These are phyloP conservation scores for Ramichloridium luteum DNA, from an alignment of 2,329 filamentous ascomycete species.

Conservation along the genomic window DNA sequence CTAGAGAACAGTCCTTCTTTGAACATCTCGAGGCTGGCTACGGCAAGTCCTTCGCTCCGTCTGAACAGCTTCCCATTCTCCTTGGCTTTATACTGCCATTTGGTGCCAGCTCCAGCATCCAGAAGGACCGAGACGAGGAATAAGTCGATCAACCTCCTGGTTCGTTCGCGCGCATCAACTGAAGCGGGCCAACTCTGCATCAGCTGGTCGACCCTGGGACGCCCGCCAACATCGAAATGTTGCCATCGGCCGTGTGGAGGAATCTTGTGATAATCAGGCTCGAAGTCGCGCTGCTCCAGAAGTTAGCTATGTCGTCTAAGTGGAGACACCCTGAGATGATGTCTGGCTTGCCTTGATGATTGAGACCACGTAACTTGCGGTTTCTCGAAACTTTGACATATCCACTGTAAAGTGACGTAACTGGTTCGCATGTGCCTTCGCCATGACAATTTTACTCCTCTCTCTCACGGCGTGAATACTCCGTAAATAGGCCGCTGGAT, in stretches of 20 bases:
- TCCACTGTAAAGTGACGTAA: slow-evolving; percentile 84
- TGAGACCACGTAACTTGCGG: slow-evolving; percentile 75
- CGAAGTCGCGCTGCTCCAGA: slow-evolving; percentile 50
- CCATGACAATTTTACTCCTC: slow-evolving; percentile 57
- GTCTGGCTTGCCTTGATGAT: slow-evolving; percentile 67
- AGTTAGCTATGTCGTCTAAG: background rate
- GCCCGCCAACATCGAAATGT: slow-evolving; percentile 70
- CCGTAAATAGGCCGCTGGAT: slow-evolving; percentile 81
- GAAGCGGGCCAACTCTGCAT: slow-evolving; percentile 55
- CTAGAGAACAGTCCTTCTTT: slow-evolving; percentile 83
- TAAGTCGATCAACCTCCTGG: slow-evolving; percentile 62
- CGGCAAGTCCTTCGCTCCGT: slow-evolving; percentile 78
- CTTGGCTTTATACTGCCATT: slow-evolving; percentile 85
- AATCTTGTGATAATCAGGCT: slow-evolving; percentile 56
- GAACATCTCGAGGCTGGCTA: slow-evolving; percentile 78
- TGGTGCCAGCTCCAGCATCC: slow-evolving; percentile 77
- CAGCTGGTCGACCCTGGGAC: slow-evolving; percentile 59
- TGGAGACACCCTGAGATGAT: background rate
- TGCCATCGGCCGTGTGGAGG: slow-evolving; percentile 80
- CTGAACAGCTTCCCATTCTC: slow-evolving; percentile 74
- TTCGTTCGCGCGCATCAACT: slow-evolving; percentile 60
- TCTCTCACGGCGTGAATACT: slow-evolving; percentile 84
- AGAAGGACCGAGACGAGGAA: slow-evolving; percentile 71
- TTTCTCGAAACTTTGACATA: slow-evolving; percentile 68
- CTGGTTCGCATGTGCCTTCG: slow-evolving; percentile 65